These are phyloP conservation scores for Lecanicillium sp. DNA, from an alignment of 2,329 filamentous ascomycete species.

Conservation along the genomic window DNA sequence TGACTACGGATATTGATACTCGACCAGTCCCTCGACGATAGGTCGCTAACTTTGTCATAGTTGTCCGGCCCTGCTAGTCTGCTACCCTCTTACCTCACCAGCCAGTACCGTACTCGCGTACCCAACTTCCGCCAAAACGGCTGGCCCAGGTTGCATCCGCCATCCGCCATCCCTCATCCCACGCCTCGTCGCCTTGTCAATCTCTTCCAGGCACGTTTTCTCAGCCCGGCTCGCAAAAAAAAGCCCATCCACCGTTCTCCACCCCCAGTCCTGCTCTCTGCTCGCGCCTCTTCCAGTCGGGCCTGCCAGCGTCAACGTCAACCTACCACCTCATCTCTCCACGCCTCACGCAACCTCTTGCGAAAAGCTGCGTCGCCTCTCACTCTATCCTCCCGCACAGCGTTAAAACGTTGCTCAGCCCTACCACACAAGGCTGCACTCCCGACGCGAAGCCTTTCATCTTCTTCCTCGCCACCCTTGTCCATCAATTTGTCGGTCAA, in stretches of 20 bases:
- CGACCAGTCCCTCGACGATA: no score
- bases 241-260: neutral
- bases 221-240: neutral
- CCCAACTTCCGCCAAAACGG: neutral
- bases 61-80: no score
- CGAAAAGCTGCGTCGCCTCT: neutral
- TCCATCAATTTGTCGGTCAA: neutral
- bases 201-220: neutral
- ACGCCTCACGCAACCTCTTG: conserved; percentile 10
- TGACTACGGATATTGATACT: no score
- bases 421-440: neutral
- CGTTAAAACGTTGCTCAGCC: neutral
- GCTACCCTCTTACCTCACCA: no score
- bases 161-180: neutral
- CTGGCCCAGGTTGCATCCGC: neutral
- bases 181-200: neutral
- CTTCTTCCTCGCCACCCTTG: neutral
- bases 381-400: conserved; percentile 2
- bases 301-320: conserved; percentile 10
- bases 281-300: neutral
- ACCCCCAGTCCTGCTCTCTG: conserved; percentile 4
- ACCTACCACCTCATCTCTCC: no score
- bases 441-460: neutral
- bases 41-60: no score
- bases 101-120: no score